phyloP scores from a whole-genome alignment of 192 early-diverging fungal genomes.

The Coemansia sp. region DNA sequence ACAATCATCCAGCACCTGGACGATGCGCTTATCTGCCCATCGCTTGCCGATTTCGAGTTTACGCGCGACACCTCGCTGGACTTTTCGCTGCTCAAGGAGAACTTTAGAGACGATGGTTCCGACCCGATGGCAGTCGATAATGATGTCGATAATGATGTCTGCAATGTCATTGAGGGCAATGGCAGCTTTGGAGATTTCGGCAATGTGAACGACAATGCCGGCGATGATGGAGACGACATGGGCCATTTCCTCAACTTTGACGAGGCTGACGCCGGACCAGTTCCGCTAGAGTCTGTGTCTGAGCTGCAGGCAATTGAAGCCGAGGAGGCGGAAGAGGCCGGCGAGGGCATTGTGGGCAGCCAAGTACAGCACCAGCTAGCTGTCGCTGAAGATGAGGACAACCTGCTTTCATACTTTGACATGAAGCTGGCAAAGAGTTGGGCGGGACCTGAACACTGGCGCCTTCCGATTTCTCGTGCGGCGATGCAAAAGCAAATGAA shows the following conservation, averaged over 20 bases:
- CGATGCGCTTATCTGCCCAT: slow-evolving; percentile 64
- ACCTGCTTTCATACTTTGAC: slow-evolving; percentile 88
- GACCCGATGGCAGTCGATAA: slow-evolving; percentile 9
- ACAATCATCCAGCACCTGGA: slow-evolving; percentile 34
- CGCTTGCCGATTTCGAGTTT: slow-evolving; percentile 71
- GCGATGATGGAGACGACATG: slow-evolving; percentile 47
- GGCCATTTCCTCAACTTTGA: slow-evolving; percentile 49
- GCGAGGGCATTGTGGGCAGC: slow-evolving; percentile 7
- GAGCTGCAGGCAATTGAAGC: slow-evolving; percentile 38
- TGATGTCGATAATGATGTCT: neutral
- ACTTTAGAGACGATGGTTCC: slow-evolving; percentile 52
- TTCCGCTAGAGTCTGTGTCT: slow-evolving; percentile 39
- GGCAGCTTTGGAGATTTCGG: slow-evolving; percentile 18
- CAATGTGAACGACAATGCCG: slow-evolving; percentile 11
- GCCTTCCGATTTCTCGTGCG: slow-evolving; percentile 56
- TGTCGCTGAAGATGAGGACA: slow-evolving; percentile 58
- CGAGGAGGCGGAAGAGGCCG: slow-evolving; percentile 28
- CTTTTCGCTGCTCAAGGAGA: slow-evolving; percentile 58
- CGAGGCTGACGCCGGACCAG: slow-evolving; percentile 40
- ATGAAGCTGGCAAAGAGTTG: slow-evolving; percentile 74
- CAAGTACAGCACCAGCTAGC: slow-evolving; percentile 29
- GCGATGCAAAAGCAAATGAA: slow-evolving; percentile 44
- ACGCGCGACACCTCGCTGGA: slow-evolving; percentile 60
- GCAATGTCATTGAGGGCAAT: slow-evolving; percentile 15
- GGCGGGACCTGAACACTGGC: slow-evolving; percentile 96